Base-by-base conservation (phyloP, 2,329 filamentous ascomycete species). In the Claviceps lovelessii region DNA sequence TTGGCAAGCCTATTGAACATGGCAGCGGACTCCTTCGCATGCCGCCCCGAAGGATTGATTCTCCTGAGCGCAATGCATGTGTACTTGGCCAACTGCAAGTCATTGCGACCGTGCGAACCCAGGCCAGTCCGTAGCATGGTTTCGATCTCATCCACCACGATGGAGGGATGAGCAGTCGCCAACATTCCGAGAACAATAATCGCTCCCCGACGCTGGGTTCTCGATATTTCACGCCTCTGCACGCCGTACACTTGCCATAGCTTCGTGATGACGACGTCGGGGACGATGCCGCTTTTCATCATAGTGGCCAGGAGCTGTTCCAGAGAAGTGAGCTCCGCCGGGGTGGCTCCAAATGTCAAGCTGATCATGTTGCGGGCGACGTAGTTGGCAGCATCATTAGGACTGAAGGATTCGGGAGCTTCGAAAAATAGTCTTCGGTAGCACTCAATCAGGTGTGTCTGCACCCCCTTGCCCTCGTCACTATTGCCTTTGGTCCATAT, bases 401-500 rank as follows among this genome's bases (percentile, higher is more conserved):
- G 75, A 56, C 79, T 88, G 71, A 95, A 96, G 5, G 84, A 84
- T 57, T 90, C 88, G 0, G 93, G 93, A 0, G 94, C 90, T 65
- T 95, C 89, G 63, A 98, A 98, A 71, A 97, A 98, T 0, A 98
- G 80, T 23, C 88, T 84, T 66, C 87, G 93, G 74, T 98, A 98
- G 68, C 89, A 95, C 62, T 98, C 93, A 60, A 98, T 95, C 35
- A 98, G 77, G 69, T 98, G 93, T 2, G 87, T 88, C 67, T 98
- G 94, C 2, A 98, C 90, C 55, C 93, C 93, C 72, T 97, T 98
- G 63, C 94, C 93, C 75, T 98, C 94, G 64, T 98, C 93, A 63
- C 90, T 97, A 71, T 97, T 98, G 62, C 93, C 91, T 72, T 98
- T 98, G 59, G 93, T 98, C 93, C 93, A 98, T 68, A 98, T 98